Conservation (phyloP, 305 asterid genomes). For the Rubia peregrina region DNA sequence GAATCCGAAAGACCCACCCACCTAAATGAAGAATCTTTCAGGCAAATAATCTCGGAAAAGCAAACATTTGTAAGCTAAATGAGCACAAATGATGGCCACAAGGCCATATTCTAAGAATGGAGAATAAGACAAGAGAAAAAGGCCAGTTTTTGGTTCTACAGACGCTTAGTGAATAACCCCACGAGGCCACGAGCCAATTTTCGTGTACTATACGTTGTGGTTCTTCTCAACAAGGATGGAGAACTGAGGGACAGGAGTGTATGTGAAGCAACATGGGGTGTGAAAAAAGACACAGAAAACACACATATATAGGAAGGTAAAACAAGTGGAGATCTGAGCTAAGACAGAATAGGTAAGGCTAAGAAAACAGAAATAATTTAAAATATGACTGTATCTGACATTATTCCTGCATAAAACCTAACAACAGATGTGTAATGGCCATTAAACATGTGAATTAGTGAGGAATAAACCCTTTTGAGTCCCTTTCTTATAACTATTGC, state of each 20-base stretch:
- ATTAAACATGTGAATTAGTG: conserved; percentile 19
- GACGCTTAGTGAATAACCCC: conserved; percentile 24
- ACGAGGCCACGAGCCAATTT: conserved; percentile 19
- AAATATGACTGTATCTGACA: conserved; percentile 32
- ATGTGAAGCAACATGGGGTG: conserved; percentile 31
- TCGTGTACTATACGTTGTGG: conserved; percentile 12
- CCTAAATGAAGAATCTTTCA: conserved; percentile 33
- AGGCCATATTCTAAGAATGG: conserved; percentile 35
- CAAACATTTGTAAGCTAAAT: conserved; percentile 7
- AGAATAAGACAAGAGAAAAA: conserved; percentile 47
- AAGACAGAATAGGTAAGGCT: conserved; percentile 13
- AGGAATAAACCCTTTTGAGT: conserved; percentile 13
- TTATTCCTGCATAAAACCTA: conserved; percentile 31
- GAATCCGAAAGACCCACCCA: conserved; percentile 16
- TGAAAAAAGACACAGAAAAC: conserved; percentile 20
- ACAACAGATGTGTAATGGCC: conserved; percentile 13
- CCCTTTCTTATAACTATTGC: neutral
- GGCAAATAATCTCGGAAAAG: conserved; percentile 19
- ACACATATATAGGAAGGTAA: conserved; percentile 10
- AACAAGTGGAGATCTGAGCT: conserved; percentile 18
- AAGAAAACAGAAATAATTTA: neutral
- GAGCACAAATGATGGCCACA: conserved; percentile 19
- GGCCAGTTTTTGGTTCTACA: conserved; percentile 40
- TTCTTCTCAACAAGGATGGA: conserved; percentile 26
- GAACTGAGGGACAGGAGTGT: conserved; percentile 31